Conservation (phyloP, 208 protist species). For the Eutreptiella sp. region DNA sequence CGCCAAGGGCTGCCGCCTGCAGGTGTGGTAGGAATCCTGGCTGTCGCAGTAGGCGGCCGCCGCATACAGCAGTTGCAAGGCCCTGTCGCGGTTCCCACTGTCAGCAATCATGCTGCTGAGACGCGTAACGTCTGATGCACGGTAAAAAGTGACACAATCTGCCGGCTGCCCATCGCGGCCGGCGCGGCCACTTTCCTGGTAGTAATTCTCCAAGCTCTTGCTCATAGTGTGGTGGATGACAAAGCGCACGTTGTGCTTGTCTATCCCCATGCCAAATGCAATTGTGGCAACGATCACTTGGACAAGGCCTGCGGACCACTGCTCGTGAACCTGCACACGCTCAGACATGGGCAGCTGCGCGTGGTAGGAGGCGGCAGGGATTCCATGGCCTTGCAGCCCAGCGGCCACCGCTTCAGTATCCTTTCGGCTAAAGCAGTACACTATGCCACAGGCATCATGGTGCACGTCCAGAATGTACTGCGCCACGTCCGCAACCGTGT, state of each 20-base stretch:
- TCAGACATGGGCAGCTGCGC: constrained; percentile 7
- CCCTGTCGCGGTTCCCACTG: constrained; percentile 6
- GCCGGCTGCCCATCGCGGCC: constrained; percentile 59
- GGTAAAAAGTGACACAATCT: constrained; percentile 58
- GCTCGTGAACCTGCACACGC: constrained; percentile 12
- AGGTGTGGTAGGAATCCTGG: neutral
- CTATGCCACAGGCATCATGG: constrained; percentile 42
- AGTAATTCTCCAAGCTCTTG: constrained; percentile 73
- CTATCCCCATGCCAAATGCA: constrained; percentile 76
- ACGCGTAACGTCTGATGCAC: constrained; percentile 44
- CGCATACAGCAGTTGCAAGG: neutral
- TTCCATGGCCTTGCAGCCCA: neutral
- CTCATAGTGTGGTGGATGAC: constrained; percentile 66
- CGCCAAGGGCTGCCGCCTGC: constrained; percentile 9
- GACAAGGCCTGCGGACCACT: constrained; percentile 48
- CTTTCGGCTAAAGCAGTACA: constrained; percentile 53
- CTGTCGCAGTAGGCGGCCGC: constrained; percentile 1
- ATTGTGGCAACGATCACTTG: constrained; percentile 63
- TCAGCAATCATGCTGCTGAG: constrained; percentile 14
- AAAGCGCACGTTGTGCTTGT: constrained; percentile 64
- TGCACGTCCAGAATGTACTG: constrained; percentile 31
- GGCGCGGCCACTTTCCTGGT: constrained; percentile 69
- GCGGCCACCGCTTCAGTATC: constrained; percentile 30
- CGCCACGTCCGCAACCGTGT: neutral
- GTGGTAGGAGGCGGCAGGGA: constrained; percentile 22